Evolutionary conservation across 305 asterid genomes (phyloP).

Genomic region (Plantago rigida): DNA sequence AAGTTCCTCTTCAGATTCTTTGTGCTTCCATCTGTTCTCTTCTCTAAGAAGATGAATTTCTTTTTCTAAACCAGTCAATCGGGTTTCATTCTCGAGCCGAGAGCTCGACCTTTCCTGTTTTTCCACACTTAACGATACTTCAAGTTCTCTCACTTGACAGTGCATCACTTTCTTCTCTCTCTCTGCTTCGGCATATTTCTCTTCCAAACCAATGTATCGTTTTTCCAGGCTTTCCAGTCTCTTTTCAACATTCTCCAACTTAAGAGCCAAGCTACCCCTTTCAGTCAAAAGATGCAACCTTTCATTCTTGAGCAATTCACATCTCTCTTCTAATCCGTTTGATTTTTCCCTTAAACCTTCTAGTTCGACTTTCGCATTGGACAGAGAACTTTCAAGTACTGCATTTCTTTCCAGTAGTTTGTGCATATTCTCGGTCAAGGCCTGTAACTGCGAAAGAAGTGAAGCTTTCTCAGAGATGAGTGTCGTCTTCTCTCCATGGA

Average conservation of each 20-base stretch:
- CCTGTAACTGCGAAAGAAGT: slow-evolving; percentile 63
- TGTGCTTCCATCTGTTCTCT: slow-evolving; percentile 61
- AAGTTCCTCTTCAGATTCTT: slow-evolving; percentile 71
- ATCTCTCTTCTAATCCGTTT: slow-evolving; percentile 71
- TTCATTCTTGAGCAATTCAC: slow-evolving; percentile 65
- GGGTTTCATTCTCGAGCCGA: slow-evolving; percentile 40
- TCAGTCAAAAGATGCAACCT: slow-evolving; percentile 60
- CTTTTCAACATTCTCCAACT: slow-evolving; percentile 56
- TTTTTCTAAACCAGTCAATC: slow-evolving; percentile 51
- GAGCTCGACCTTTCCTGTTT: slow-evolving; percentile 60
- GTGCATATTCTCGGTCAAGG: slow-evolving; percentile 68
- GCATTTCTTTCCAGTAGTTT: slow-evolving; percentile 63
- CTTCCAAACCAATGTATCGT: slow-evolving; percentile 57
- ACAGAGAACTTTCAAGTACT: slow-evolving; percentile 64
- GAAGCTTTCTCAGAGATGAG: slow-evolving; percentile 62
- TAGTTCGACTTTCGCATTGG: slow-evolving; percentile 64
- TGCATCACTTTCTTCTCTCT: slow-evolving; percentile 52
- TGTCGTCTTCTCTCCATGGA: slow-evolving; percentile 54
- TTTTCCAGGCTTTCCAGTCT: slow-evolving; percentile 53
- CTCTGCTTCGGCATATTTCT: slow-evolving; percentile 53
- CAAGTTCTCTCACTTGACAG: slow-evolving; percentile 53
- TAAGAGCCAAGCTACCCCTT: slow-evolving; percentile 42
- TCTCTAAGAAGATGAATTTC: slow-evolving; percentile 59
- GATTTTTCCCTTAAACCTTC: slow-evolving; percentile 87
- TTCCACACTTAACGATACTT: slow-evolving; percentile 47